A percentile compares a stretch with the other conserved stretches of the same genome.
Evolutionary conservation across 2,329 filamentous ascomycete genomes (phyloP).

Genomic region (Pseudodiploospora longispora): DNA sequence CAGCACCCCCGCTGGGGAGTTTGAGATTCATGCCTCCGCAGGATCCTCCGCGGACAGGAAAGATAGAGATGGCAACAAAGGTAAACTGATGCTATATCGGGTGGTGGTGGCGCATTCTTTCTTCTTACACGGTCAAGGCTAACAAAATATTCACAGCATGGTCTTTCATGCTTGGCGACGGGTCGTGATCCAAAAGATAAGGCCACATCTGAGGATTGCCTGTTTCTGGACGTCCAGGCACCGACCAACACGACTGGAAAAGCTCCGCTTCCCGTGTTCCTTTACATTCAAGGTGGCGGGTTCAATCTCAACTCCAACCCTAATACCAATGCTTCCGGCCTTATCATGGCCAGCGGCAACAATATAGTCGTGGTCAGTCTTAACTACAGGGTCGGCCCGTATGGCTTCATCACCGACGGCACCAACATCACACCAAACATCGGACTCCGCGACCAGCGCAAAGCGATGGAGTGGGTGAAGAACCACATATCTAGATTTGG

Average conservation of each 20-base stretch:
- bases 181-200: conserved; percentile 15
- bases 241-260: conserved; percentile 41
- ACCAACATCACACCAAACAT: conserved; percentile 55
- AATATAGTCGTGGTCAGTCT: conserved; percentile 62
- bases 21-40: conserved; percentile 60
- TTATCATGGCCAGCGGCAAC: conserved; percentile 49
- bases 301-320: conserved; percentile 42
- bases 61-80: conserved; percentile 44
- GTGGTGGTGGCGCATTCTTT: background rate
- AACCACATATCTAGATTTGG: conserved; percentile 59
- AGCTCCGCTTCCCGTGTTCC: conserved; percentile 55
- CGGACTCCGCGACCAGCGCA: conserved; percentile 62
- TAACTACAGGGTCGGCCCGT: conserved; percentile 70
- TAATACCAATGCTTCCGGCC: conserved; percentile 51
- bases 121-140: background rate
- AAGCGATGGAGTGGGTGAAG: conserved; percentile 62
- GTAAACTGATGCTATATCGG: conserved; percentile 26
- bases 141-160: conserved; percentile 1
- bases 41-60: conserved; percentile 43
- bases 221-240: conserved; percentile 59
- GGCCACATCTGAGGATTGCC: conserved; percentile 53
- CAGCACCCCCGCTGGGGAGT: conserved; percentile 56
- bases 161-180: conserved; percentile 22
- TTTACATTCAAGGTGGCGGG: conserved; percentile 52
- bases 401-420: conserved; percentile 59